Conservation (phyloP, 139 green algal species). For the Microglena sp. region DNA sequence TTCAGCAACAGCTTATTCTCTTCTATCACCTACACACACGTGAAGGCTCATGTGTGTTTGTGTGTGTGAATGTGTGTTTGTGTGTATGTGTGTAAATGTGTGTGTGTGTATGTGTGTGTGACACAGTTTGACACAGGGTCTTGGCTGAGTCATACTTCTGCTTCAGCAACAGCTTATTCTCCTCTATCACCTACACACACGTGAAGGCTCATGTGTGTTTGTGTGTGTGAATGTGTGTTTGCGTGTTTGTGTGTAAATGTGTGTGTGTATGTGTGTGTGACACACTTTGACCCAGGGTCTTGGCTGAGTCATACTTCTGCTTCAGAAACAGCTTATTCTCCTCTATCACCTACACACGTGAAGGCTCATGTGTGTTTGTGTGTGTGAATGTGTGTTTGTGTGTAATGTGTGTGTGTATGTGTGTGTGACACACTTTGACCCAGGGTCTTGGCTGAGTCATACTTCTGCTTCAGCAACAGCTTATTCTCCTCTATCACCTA, state of each 20-base stretch:
- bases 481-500: constrained; percentile 79
- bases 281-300: no score
- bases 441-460: constrained; percentile 67
- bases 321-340: constrained; percentile 78
- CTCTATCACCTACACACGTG: constrained; percentile 57
- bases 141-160: background rate
- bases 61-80: no score
- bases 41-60: no score
- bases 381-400: no score
- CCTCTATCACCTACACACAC: background rate
- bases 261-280: no score
- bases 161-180: background rate
- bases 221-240: constrained; percentile 6
- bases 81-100: background rate
- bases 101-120: background rate
- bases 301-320: constrained; percentile 68
- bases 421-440: no score
- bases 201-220: background rate
- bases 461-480: constrained; percentile 65
- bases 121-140: background rate
- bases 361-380: no score
- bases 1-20: constrained; percentile 78
- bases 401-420: no score
- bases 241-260: no score
- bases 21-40: constrained; percentile 46